Evolutionary conservation across 805 yeast genomes (phyloP), one percentile per base, ranked within the genome.

Genomic region (Starmerella floris): DNA sequence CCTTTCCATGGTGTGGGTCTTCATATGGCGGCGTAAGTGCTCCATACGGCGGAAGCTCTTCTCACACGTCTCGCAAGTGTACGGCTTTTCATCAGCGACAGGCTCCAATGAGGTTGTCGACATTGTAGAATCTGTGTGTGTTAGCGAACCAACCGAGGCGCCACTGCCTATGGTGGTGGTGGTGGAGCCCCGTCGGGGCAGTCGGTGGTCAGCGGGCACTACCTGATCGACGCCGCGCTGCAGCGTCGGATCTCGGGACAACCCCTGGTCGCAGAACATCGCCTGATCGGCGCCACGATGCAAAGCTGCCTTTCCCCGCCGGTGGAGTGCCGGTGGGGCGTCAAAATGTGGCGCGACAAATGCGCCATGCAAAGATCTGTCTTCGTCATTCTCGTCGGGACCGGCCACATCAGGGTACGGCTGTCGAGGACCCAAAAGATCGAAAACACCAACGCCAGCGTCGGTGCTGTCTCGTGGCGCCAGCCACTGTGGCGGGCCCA

Each of bases 1-100:
- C 45, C 93, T 69, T 49, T 81, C 88, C 49, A 75, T 73, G 4
- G 84, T 74, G 59, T 85, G 96, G 1, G 85, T 68, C 51, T 85
- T 68, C 58, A 69, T 63, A 60, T 85, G 95, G 22, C 69, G 58
- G 39, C 64, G 62, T 36, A 65, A 54, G 45, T 65, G 69, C 51
- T 65, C 69, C 51, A 60, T 61, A 20, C 69, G 62, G 35, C 64
- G 53, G 56, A 65, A 65, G 8, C 60, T 42, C 48, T 63, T 61
- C 32, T 46, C 27, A 53, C 69, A 65, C 34, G 56, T 51, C 27
- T 45, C 46, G 57, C 70, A 66, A n/a, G 39, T 45, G 35, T 56
- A 59, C 19, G 62, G 61, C 52, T 61, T 62, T 23, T 56, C 58
- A 11, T 42, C 44, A 17, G 37, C 5, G 13, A 13, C 11, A 8